Evolutionary conservation across 164 flowering plant genomes (phyloP).

Genomic region (Vitis vinifera): DNA sequence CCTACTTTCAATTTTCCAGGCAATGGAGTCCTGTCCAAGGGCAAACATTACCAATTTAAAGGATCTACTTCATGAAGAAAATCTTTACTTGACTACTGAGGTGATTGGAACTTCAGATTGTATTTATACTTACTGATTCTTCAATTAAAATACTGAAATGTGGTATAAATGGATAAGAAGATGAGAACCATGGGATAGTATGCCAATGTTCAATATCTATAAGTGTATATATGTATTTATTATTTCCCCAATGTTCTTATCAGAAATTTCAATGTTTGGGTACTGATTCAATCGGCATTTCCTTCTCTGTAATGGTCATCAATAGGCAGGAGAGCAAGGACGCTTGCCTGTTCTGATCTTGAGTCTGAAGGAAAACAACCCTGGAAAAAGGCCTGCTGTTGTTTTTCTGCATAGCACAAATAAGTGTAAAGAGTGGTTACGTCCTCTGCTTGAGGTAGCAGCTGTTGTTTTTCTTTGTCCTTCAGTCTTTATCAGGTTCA

Average conservation of each 20-base stretch:
- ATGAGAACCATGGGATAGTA: too few species aligned
- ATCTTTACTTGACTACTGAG: slow-evolving; percentile 84
- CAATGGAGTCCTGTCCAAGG: slow-evolving; percentile 85
- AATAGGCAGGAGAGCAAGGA: slow-evolving; percentile 86
- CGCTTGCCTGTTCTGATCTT: slow-evolving; percentile 78
- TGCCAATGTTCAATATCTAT: too few species aligned
- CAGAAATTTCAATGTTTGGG: not conserved
- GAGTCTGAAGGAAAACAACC: slow-evolving; percentile 54
- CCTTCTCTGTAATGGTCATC: slow-evolving; percentile 7
- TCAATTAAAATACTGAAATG: too few species aligned
- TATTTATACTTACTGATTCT: not conserved
- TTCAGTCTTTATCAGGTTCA: not conserved
- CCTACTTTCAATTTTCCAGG: slow-evolving; percentile 34
- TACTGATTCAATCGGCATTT: not conserved
- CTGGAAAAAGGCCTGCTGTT: slow-evolving; percentile 68
- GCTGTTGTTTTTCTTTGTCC: not conserved
- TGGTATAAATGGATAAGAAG: too few species aligned
- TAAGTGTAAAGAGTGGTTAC: slow-evolving; percentile 88
- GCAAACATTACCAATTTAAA: slow-evolving; percentile 43
- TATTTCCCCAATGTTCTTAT: not conserved
- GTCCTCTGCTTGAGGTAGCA: slow-evolving; percentile 88
- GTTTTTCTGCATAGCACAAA: slow-evolving; percentile 89
- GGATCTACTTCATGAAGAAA: slow-evolving; percentile 69
- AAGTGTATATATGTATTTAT: too few species aligned
- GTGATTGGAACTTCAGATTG: slow-evolving; percentile 30